phyloP scores from a whole-genome alignment of 2,329 filamentous ascomycete species.

The Ascochyta viciae-villosae region DNA sequence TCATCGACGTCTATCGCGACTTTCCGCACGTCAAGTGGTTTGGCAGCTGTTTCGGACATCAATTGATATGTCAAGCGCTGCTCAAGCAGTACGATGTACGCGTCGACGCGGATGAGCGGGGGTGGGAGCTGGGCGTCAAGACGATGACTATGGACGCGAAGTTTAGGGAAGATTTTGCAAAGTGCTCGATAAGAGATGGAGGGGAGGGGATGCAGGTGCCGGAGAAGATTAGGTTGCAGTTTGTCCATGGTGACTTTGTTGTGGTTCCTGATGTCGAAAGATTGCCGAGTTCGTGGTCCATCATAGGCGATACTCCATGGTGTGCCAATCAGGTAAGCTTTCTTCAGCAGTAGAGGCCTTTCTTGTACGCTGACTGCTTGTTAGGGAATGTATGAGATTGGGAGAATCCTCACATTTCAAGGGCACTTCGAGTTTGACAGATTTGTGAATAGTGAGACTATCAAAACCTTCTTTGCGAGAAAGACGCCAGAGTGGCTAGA shows the following conservation, averaged over 20 bases:
- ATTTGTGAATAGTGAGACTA: slow-evolving; percentile 50
- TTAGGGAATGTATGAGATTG: slow-evolving; percentile 47
- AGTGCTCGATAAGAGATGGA: neutral
- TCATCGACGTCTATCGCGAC: slow-evolving; percentile 41
- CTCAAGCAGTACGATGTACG: slow-evolving; percentile 38
- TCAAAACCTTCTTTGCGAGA: slow-evolving; percentile 45
- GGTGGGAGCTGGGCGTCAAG: slow-evolving; percentile 38
- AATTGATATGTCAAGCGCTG: slow-evolving; percentile 51
- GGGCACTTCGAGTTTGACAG: slow-evolving; percentile 56
- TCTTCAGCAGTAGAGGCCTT: slow-evolving; percentile 18
- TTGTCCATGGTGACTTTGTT: slow-evolving; percentile 50
- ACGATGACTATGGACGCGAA: slow-evolving; percentile 24
- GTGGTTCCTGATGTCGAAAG: slow-evolving; percentile 21
- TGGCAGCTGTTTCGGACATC: slow-evolving; percentile 56
- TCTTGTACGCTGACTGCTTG: slow-evolving; percentile 39
- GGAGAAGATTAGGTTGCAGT: slow-evolving; percentile 42
- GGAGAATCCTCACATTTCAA: slow-evolving; percentile 52
- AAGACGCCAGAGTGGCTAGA: slow-evolving; percentile 31
- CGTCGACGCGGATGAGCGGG: slow-evolving; percentile 36
- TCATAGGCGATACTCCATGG: slow-evolving; percentile 36
- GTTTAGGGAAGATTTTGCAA: slow-evolving; percentile 12
- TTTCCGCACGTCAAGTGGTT: slow-evolving; percentile 48
- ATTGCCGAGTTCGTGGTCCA: slow-evolving; percentile 30
- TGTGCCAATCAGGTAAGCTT: slow-evolving; percentile 46
- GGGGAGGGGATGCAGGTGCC: neutral